phyloP scores from a whole-genome alignment of 2,329 filamentous ascomycete species.

The Nemania bipapillata region DNA sequence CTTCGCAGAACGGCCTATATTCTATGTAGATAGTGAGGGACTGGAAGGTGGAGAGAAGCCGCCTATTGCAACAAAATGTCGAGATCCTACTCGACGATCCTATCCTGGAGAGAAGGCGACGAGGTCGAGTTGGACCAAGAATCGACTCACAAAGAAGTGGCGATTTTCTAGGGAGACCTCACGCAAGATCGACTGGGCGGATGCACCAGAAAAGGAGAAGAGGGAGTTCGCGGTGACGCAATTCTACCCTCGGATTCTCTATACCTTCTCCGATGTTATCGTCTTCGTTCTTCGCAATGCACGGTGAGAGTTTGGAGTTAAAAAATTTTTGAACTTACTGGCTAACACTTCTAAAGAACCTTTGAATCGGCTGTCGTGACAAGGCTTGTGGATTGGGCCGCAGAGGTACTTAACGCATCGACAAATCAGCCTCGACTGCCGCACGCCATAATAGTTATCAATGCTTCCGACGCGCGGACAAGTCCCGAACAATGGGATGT shows the following conservation, averaged over 20 bases:
- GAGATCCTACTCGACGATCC: constrained; percentile 17
- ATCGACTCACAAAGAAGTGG: constrained; percentile 4
- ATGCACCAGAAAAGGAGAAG: constrained; percentile 36
- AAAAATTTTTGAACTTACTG: not conserved
- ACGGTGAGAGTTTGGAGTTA: constrained; percentile 39
- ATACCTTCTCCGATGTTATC: constrained; percentile 57
- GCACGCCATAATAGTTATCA: constrained; percentile 62
- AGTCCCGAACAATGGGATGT: constrained; percentile 49
- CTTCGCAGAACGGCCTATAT: constrained; percentile 52
- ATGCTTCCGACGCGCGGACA: constrained; percentile 51
- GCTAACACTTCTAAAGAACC: not conserved
- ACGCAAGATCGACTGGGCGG: constrained; percentile 44
- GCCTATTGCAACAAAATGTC: constrained; percentile 30
- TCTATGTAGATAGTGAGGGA: constrained; percentile 63
- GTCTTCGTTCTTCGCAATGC: constrained; percentile 55
- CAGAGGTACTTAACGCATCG: constrained; percentile 59
- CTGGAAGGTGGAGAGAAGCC: constrained; percentile 57
- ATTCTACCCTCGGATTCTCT: constrained; percentile 55
- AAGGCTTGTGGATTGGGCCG: constrained; percentile 59
- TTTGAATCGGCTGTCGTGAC: not conserved
- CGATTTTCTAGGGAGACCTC: constrained; percentile 19
- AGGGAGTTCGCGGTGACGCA: constrained; percentile 52
- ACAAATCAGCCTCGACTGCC: constrained; percentile 63
- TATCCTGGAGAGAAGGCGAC: not conserved
- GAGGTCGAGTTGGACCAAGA: constrained; percentile 3